Evolutionary conservation across 805 yeast species (phyloP).

Genomic region (Priceomyces castillae): DNA sequence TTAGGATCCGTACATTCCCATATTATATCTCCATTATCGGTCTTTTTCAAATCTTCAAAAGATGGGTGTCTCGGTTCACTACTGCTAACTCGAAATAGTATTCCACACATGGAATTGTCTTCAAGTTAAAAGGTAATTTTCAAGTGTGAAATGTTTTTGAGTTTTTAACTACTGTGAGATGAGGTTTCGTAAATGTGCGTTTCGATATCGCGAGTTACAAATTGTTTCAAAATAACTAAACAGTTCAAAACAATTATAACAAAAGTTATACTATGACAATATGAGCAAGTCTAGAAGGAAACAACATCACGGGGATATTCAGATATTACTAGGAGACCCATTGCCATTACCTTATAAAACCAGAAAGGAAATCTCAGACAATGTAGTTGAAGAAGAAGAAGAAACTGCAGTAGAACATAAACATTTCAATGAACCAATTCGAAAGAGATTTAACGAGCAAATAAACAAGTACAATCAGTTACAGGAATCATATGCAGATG

Average conservation of each 20-base stretch:
- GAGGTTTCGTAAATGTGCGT: constrained; percentile 1
- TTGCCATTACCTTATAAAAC: constrained; percentile 34
- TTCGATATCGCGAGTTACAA: constrained; percentile 4
- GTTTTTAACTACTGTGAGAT: constrained; percentile 2
- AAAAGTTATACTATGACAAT: constrained; percentile 7
- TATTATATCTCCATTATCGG: neutral
- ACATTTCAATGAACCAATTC: constrained; percentile 8
- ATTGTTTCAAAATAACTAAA: constrained; percentile 4
- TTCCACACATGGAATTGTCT: constrained; percentile 54
- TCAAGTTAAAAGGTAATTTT: neutral
- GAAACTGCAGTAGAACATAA: constrained; percentile 11
- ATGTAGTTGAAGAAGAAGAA: constrained; percentile 9
- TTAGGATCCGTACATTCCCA: constrained; percentile 14
- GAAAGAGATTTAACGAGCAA: constrained; percentile 2
- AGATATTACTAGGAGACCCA: constrained; percentile 30
- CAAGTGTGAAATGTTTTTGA: neutral
- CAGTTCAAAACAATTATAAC: neutral
- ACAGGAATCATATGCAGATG: neutral
- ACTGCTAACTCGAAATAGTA: constrained; percentile 35
- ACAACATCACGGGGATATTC: constrained; percentile 7
- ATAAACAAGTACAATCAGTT: neutral
- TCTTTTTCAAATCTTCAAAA: neutral
- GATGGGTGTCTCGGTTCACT: neutral
- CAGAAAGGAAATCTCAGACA: constrained; percentile 1
- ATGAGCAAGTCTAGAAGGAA: constrained; percentile 9